phyloP scores from a whole-genome alignment of 179 eudicot genomes.

The Drosera spatulata region DNA sequence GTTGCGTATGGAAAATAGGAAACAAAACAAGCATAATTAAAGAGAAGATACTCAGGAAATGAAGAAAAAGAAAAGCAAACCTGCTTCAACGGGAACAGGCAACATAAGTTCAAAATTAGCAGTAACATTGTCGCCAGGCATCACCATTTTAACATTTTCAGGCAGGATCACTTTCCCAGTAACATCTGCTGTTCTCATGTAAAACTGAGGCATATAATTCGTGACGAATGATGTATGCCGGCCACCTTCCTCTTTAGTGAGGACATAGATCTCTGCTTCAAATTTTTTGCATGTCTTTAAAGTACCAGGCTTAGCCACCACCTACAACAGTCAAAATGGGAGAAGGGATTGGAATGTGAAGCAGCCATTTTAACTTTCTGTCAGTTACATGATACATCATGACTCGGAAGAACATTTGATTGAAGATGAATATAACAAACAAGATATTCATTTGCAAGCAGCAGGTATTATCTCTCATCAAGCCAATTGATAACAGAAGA shows the following conservation, averaged over 20 bases:
- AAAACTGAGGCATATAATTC: neutral
- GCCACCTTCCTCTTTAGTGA: neutral
- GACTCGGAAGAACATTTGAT: too few species aligned
- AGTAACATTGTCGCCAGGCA: neutral
- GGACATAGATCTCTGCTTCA: neutral
- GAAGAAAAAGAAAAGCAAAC: neutral
- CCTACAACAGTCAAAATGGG: neutral
- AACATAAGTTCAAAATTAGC: neutral
- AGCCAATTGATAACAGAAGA: too few species aligned
- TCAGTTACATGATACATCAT: too few species aligned
- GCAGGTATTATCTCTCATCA: too few species aligned
- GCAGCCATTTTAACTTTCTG: neutral
- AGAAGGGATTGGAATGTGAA: neutral
- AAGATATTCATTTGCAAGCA: too few species aligned
- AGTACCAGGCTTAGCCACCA: neutral
- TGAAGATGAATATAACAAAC: too few species aligned
- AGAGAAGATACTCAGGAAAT: neutral
- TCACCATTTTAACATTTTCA: neutral
- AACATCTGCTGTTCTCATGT: neutral
- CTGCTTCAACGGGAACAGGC: neutral
- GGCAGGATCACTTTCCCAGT: neutral
- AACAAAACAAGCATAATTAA: neutral
- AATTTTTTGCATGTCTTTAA: neutral
- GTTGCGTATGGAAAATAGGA: neutral
- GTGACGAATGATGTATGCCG: neutral